These are phyloP conservation scores for Microthlaspi erraticum DNA, from an alignment of 345 rosid genomes.

Conservation along the genomic window DNA sequence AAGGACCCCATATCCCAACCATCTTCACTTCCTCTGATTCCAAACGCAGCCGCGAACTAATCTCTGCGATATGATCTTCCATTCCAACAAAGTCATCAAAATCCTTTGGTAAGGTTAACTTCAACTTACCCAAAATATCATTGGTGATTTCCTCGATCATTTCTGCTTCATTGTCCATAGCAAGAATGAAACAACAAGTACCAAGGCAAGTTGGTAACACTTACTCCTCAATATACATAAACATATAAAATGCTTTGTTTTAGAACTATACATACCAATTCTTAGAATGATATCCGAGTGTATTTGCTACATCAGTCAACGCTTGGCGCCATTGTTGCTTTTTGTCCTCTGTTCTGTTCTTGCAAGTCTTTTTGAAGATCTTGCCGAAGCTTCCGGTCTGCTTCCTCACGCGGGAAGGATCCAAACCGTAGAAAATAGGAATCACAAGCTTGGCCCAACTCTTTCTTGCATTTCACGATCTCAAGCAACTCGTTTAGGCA, in stretches of 20 bases:
- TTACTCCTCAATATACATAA: too few relatives aligned
- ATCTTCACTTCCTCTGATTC: not conserved
- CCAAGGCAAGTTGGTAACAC: not conserved
- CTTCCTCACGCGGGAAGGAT: constrained; percentile 33
- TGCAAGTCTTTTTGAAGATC: constrained; percentile 1
- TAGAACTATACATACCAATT: not conserved
- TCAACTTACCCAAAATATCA: not conserved
- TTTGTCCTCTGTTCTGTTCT: not conserved
- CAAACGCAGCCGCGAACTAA: not conserved
- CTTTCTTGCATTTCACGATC: constrained; percentile 10
- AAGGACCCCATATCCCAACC: constrained; percentile 1
- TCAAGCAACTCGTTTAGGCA: constrained; percentile 22
- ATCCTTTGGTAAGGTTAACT: not conserved
- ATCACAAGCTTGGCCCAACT: constrained; percentile 11
- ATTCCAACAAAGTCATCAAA: not conserved
- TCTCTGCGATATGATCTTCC: not conserved
- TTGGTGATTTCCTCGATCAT: not conserved
- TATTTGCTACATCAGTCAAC: not conserved
- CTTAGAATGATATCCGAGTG: not conserved
- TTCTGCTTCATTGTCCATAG: not conserved
- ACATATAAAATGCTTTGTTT: not conserved
- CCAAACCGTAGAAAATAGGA: constrained; percentile 26
- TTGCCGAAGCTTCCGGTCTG: constrained; percentile 26
- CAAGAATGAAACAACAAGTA: not conserved
- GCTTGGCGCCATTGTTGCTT: not conserved